phyloP scores from a whole-genome alignment of 1,284 basidiomycete genomes.

The Athelia sp. region DNA sequence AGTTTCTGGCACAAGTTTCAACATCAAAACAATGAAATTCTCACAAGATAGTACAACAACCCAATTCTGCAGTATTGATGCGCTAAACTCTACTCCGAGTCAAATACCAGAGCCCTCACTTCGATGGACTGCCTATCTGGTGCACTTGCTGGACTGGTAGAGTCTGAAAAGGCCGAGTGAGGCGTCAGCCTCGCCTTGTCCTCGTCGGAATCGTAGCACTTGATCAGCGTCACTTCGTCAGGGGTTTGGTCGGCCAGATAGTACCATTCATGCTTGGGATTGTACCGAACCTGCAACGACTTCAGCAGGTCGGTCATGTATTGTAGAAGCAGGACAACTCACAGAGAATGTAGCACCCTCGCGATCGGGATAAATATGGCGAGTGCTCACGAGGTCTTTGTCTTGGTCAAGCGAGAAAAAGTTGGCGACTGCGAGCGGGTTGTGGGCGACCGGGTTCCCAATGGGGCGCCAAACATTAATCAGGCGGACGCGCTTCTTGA shows the following conservation, averaged over 20 bases:
- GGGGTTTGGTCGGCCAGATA: conserved; percentile 42
- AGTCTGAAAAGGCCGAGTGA: conserved; percentile 38
- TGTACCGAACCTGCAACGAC: conserved; percentile 18
- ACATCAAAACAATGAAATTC: too few relatives aligned
- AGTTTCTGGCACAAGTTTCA: not conserved
- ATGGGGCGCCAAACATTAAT: conserved; percentile 56
- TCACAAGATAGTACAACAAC: too few relatives aligned
- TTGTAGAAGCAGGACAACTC: not conserved
- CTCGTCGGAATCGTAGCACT: conserved; percentile 26
- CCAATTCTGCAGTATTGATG: too few relatives aligned
- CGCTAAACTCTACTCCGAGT: too few relatives aligned
- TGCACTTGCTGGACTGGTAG: conserved; percentile 30
- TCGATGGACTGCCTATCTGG: conserved; percentile 39
- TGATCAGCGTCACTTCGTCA: conserved; percentile 43
- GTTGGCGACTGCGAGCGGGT: conserved; percentile 43
- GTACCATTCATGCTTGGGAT: conserved; percentile 39
- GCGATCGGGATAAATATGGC: conserved; percentile 26
- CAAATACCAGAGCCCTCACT: conserved; percentile 33
- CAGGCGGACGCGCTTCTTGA: conserved; percentile 40
- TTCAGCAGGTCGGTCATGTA: not conserved
- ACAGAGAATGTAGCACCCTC: conserved; percentile 33
- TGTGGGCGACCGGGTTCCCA: conserved; percentile 35
- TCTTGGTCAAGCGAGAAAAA: conserved; percentile 31
- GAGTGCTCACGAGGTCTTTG: conserved; percentile 28
- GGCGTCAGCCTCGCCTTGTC: conserved; percentile 19